Percentiles rank a stretch among this genome's conserved stretches.
Conservation (phyloP, 306 rosid species). For the Delonix regia region DNA sequence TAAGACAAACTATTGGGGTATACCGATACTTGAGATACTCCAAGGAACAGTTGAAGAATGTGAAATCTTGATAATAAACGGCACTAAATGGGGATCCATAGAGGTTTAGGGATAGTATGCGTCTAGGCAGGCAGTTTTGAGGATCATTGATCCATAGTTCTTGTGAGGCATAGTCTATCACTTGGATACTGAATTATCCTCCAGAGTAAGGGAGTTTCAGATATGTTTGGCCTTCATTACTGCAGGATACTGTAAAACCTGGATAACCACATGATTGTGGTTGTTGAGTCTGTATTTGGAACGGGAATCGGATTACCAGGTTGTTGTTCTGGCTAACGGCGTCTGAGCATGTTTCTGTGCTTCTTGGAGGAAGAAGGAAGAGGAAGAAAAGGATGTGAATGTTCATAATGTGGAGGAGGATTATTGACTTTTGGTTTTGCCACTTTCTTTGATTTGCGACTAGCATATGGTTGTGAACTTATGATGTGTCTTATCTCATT, state of each 20-base stretch:
- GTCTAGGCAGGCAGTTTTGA: constrained; percentile 60
- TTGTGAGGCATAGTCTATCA: constrained; percentile 62
- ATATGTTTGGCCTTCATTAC: constrained; percentile 39
- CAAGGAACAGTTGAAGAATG: constrained; percentile 74
- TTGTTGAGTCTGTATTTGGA: constrained; percentile 42
- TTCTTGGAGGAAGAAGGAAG: constrained; percentile 33
- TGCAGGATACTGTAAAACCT: constrained; percentile 61
- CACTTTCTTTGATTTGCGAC: neutral
- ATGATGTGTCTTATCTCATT: neutral
- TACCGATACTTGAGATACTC: constrained; percentile 35
- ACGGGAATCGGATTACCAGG: constrained; percentile 63
- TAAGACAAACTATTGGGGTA: constrained; percentile 61
- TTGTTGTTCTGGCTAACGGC: constrained; percentile 37
- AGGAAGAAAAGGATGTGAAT: constrained; percentile 27
- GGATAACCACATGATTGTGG: constrained; percentile 58
- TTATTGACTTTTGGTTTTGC: constrained; percentile 9
- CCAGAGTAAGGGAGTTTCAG: constrained; percentile 52
- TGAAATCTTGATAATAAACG: constrained; percentile 42
- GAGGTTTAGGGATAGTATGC: constrained; percentile 57
- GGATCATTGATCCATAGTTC: constrained; percentile 76
- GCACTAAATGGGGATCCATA: constrained; percentile 56
- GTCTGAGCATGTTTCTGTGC: constrained; percentile 48
- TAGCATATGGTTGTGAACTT: neutral
- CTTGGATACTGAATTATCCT: constrained; percentile 45
- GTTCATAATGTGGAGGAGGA: constrained; percentile 40